A percentile compares a stretch with the other conserved stretches of the same genome.
These are phyloP conservation scores for Alternaria novae-zelandiae DNA, from an alignment of 2,329 filamentous ascomycete species.

Conservation along the genomic window DNA sequence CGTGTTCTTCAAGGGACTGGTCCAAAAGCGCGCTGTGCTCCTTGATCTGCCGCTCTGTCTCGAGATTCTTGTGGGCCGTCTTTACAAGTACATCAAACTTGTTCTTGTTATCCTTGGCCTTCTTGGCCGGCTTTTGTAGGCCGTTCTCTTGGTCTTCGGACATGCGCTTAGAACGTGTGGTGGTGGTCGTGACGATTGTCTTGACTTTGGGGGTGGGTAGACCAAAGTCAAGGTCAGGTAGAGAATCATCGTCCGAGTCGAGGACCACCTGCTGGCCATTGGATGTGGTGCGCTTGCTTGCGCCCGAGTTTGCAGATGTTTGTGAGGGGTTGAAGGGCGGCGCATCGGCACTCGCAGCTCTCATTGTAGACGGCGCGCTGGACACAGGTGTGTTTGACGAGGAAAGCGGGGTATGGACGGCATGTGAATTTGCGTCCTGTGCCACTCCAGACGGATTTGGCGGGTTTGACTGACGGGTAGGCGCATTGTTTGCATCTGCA, in stretches of 20 bases:
- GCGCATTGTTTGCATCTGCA: slow-evolving; percentile 9
- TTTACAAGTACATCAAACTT: slow-evolving; percentile 33
- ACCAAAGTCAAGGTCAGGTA: slow-evolving; percentile 58
- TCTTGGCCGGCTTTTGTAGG: slow-evolving; percentile 30
- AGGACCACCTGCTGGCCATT: slow-evolving; percentile 59
- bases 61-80: slow-evolving; percentile 28
- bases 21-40: slow-evolving; percentile 37
- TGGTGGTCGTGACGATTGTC: slow-evolving; percentile 6
- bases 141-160: slow-evolving; percentile 19
- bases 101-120: slow-evolving; percentile 17
- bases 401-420: neutral
- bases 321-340: slow-evolving; percentile 31
- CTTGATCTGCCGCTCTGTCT: slow-evolving; percentile 35
- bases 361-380: slow-evolving; percentile 4
- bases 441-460: neutral
- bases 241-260: slow-evolving; percentile 69
- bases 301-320: slow-evolving; percentile 33
- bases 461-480: neutral
- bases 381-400: slow-evolving; percentile 1
- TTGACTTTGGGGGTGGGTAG: slow-evolving; percentile 15
- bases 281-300: slow-evolving; percentile 61
- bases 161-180: slow-evolving; percentile 17
- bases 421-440: neutral
- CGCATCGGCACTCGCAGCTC: slow-evolving; percentile 2
- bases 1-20: slow-evolving; percentile 18